phyloP scores from a whole-genome alignment of 495 filamentous ascomycete genomes.

The Margaritispora aquatica region DNA sequence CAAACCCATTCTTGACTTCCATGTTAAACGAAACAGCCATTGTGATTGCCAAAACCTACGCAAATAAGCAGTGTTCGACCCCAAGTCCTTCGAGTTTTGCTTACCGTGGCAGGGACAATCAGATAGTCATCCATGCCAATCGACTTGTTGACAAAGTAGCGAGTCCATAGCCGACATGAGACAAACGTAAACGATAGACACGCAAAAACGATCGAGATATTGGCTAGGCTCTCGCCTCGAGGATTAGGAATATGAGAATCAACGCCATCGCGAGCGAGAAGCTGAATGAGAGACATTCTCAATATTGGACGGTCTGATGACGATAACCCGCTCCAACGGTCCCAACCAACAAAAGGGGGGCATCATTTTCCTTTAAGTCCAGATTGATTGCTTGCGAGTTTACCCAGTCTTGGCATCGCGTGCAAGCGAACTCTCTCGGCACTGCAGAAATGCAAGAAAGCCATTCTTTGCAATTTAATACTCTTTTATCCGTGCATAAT shows the following conservation, averaged over 20 bases:
- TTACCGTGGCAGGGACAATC: constrained; percentile 3
- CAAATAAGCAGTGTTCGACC: not conserved
- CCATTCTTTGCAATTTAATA: no score
- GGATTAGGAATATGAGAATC: not conserved
- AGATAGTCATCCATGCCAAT: constrained; percentile 2
- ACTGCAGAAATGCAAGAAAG: no score
- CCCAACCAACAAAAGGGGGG: not conserved
- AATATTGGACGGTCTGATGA: no score
- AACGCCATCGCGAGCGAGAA: not conserved
- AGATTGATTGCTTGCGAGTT: not conserved
- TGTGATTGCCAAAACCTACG: not conserved
- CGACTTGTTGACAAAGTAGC: constrained; percentile 3
- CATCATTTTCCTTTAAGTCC: not conserved
- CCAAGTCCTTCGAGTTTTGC: not conserved
- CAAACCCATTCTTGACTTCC: constrained; percentile 7
- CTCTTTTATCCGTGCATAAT: no score
- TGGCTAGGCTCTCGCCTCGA: constrained; percentile 3
- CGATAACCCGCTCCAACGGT: no score
- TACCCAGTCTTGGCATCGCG: no score
- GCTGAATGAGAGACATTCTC: no score
- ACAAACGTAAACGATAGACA: constrained; percentile 5
- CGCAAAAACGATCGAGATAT: constrained; percentile 2
- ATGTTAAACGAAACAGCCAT: constrained; percentile 2
- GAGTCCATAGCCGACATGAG: not conserved
- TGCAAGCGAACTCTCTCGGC: no score